Percentiles rank a stretch among this genome's conserved stretches.
Evolutionary conservation across 2,329 filamentous ascomycete species (phyloP).

Genomic region (Onygenales sp.): DNA sequence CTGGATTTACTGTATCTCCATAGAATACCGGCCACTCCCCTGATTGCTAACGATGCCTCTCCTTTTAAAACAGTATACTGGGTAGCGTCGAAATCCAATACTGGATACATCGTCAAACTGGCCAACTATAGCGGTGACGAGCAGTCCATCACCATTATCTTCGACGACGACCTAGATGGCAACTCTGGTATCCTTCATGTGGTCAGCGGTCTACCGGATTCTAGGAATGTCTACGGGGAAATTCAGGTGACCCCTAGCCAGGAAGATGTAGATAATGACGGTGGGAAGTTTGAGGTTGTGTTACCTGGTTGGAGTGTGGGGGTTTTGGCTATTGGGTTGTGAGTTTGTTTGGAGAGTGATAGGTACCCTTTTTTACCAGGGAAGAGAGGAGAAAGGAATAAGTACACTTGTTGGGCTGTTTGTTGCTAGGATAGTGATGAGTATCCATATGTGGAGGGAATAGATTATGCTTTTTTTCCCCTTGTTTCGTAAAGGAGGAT

Average conservation of each 20-base stretch:
- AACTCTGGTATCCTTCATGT: not conserved
- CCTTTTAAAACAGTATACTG: constrained; percentile 20
- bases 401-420: too few species aligned
- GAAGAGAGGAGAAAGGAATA: too few species aligned
- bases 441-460: too few species aligned
- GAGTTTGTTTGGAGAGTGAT: too few species aligned
- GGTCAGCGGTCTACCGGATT: not conserved
- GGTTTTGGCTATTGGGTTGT: constrained; percentile 10
- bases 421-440: too few species aligned
- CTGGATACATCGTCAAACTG: constrained; percentile 20
- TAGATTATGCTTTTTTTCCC: too few species aligned
- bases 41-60: not conserved
- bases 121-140: constrained; percentile 20
- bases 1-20: not conserved
- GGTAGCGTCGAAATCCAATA: constrained; percentile 19
- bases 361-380: too few species aligned
- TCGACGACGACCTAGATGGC: constrained; percentile 12
- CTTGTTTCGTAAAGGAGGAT: too few species aligned
- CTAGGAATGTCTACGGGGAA: not conserved
- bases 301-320: constrained; percentile 16
- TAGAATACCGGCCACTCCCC: too few species aligned
- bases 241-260: constrained; percentile 8
- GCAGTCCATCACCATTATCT: constrained; percentile 17
- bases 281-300: constrained; percentile 12
- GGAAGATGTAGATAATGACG: constrained; percentile 8